Percentiles rank a stretch among this genome's conserved stretches.
phyloP scores from a whole-genome alignment of 1,284 basidiomycete genomes.

The Hortiboletus rubellus region DNA sequence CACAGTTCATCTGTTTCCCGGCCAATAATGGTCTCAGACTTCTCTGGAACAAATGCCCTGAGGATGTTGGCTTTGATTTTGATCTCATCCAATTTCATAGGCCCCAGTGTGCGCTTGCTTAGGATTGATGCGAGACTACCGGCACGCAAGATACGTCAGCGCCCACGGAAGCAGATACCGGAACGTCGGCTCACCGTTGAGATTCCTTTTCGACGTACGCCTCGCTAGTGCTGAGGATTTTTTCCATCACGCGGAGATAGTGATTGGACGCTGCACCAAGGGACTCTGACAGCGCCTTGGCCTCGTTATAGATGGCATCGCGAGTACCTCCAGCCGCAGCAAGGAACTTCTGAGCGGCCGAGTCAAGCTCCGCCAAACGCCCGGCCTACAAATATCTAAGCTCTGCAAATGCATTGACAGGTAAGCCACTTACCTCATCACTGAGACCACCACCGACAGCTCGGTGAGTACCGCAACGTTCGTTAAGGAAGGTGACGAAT shows the following conservation, averaged over 20 bases:
- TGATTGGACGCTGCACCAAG: constrained; percentile 65
- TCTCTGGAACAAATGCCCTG: constrained; percentile 61
- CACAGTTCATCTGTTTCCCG: constrained; percentile 41
- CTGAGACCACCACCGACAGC: constrained; percentile 79
- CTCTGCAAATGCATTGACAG: neutral
- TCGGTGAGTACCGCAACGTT: constrained; percentile 86
- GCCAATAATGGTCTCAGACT: constrained; percentile 36
- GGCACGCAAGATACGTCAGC: constrained; percentile 13
- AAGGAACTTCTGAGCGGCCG: constrained; percentile 79
- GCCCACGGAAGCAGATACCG: neutral
- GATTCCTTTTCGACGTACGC: constrained; percentile 87
- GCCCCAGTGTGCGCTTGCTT: constrained; percentile 70
- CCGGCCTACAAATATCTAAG: constrained; percentile 60
- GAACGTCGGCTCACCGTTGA: constrained; percentile 59
- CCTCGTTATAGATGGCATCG: constrained; percentile 64
- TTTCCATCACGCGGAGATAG: constrained; percentile 92
- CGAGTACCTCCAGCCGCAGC: constrained; percentile 56
- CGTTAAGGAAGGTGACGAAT: constrained; percentile 78
- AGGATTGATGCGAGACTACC: constrained; percentile 68
- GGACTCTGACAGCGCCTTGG: constrained; percentile 46
- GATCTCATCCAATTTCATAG: constrained; percentile 89
- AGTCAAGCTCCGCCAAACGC: constrained; percentile 76
- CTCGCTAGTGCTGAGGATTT: constrained; percentile 71
- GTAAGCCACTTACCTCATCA: constrained; percentile 52
- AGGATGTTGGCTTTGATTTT: constrained; percentile 91